Base-by-base conservation (phyloP, 2,329 filamentous ascomycete species). In the Paraphaeosphaeria sporulosa region DNA sequence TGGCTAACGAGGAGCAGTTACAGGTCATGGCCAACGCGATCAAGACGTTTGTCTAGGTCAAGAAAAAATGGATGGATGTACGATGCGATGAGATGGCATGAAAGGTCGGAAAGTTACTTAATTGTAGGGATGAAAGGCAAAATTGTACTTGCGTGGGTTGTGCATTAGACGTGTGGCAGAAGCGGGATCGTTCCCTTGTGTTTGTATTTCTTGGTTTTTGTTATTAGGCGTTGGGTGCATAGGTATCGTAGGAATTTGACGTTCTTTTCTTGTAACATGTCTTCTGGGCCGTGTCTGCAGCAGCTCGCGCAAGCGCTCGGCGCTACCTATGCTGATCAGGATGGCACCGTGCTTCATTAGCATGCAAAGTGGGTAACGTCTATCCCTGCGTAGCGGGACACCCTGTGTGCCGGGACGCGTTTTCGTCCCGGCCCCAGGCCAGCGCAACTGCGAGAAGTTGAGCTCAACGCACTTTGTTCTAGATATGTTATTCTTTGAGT, bases 21-120 rank as follows among this genome's bases (percentile, higher is more conserved):
- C 36, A 54, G 19, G 38, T 43, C 9, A 32, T 54, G 51, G 51
- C 51, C 17, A 17, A 54, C 12, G 51, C 51, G 25, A 54, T 54
- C 17, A 54, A 34, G 51, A 21, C 36, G 12, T 54, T 54, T 32
- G 51, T 54, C 27, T 54, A 44, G 23, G 42, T 12, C 17, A n/a
- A n/a, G n/a, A n/a, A n/a, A n/a, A n/a, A n/a, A n/a, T n/a, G 10
- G 4, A 5, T 4, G 21, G 13, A 5, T 53, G 50, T 53, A 27
- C 19, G 36, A 30, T 42, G 50, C 30, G 15, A 30, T 36, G 44
- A 25, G n/a, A 8, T 21, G 8, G 44, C 13, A n/a, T 30, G n/a
- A n/a, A n/a, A n/a, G n/a, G n/a, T n/a, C n/a, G 36, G 10, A 17
- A 25, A 15, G 44, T 5, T 48, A 30, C 44, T 17, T 48, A 27